Evolutionary conservation across 164 flowering plant species (phyloP).

Genomic region (Dillenia turbinata): DNA sequence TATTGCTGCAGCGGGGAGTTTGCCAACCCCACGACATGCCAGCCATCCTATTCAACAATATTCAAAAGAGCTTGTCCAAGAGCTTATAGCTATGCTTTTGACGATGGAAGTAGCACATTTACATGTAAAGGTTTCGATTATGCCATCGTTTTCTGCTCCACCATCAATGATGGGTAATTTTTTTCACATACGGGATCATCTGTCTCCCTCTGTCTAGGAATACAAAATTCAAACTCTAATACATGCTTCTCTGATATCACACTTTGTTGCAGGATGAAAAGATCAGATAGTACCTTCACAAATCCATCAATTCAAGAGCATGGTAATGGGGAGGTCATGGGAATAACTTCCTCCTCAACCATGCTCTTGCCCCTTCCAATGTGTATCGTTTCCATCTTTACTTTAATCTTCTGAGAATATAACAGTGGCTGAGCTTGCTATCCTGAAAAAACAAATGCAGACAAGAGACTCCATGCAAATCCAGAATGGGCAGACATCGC

Average conservation of each 20-base stretch:
- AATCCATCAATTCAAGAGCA: conserved; percentile 8
- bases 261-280: conserved; percentile 16
- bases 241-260: background rate
- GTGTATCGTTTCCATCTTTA: conserved; percentile 13
- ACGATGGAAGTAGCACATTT: conserved; percentile 80
- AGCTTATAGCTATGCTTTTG: conserved; percentile 83
- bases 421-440: background rate
- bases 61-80: conserved; percentile 83
- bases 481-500: too few species aligned
- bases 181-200: background rate
- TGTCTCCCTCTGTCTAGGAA: background rate
- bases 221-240: background rate
- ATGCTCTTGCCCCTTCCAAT: conserved; percentile 10
- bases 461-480: too few species aligned
- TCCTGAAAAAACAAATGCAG: too few species aligned
- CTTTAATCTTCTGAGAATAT: conserved; percentile 5
- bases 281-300: conserved; percentile 5
- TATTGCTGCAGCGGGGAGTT: conserved; percentile 82
- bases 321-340: conserved; percentile 16
- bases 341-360: conserved; percentile 18
- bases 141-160: conserved; percentile 66
- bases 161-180: conserved; percentile 29
- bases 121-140: conserved; percentile 79
- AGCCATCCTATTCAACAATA: conserved; percentile 63
- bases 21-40: conserved; percentile 68